These are phyloP conservation scores for Tremellales sp. DNA, from an alignment of 1,284 basidiomycete species.

Conservation along the genomic window DNA sequence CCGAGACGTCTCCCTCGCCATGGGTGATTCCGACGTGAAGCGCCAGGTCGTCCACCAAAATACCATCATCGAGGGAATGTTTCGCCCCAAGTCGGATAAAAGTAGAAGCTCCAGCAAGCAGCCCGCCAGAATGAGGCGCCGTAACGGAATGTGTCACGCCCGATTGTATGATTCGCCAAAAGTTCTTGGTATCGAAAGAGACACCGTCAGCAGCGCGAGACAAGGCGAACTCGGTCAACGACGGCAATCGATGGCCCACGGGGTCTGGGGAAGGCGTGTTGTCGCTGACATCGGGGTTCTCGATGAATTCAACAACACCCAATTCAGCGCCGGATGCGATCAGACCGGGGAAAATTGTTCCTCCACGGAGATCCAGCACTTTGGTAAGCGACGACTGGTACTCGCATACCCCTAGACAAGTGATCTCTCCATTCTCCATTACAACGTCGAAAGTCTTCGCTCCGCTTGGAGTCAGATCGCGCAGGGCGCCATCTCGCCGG, in stretches of 20 bases:
- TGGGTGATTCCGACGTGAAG: background rate
- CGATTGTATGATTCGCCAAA: background rate
- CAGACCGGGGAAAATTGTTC: conserved; percentile 10
- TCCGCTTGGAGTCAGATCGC: too few relatives aligned
- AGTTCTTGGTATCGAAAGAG: conserved; percentile 2
- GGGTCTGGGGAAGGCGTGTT: background rate
- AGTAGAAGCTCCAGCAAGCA: conserved; percentile 2
- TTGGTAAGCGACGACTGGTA: background rate
- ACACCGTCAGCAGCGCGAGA: conserved; percentile 2
- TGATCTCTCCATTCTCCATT: background rate
- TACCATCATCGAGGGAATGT: background rate
- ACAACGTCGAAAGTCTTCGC: too few relatives aligned
- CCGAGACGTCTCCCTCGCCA: background rate
- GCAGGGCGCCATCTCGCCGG: too few relatives aligned
- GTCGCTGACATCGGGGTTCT: conserved; percentile 14
- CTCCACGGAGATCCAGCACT: conserved; percentile 5
- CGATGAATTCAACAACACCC: conserved; percentile 14
- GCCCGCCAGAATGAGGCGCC: background rate
- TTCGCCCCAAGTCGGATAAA: conserved; percentile 1
- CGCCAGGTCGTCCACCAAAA: background rate
- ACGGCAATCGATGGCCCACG: too few relatives aligned
- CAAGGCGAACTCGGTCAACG: background rate
- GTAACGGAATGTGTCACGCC: conserved; percentile 7
- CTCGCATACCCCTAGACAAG: background rate
- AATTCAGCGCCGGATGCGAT: conserved; percentile 9